phyloP scores from a whole-genome alignment of 2,329 filamentous ascomycete genomes.

The Aspergillus novofumigatus region DNA sequence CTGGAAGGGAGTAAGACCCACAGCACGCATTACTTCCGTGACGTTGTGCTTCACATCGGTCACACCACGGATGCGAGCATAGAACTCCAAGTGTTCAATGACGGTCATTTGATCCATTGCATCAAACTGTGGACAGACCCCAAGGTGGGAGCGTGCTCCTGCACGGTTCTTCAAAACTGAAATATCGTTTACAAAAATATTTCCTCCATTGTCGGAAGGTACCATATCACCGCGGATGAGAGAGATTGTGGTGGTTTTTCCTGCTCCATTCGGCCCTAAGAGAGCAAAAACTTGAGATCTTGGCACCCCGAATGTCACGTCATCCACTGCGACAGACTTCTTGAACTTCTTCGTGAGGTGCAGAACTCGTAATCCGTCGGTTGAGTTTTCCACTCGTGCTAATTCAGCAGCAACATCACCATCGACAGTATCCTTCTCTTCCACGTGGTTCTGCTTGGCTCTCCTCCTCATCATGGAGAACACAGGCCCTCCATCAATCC shows the following conservation, averaged over 20 bases:
- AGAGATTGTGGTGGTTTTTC: conserved; percentile 85
- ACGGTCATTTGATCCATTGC: conserved; percentile 91
- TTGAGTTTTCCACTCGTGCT: conserved; percentile 54
- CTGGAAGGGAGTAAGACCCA: conserved; percentile 68
- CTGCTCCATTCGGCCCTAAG: conserved; percentile 85
- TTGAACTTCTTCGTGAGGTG: conserved; percentile 78
- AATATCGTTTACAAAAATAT: conserved; percentile 73
- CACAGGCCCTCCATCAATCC: conserved; percentile 72
- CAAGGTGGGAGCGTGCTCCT: conserved; percentile 69
- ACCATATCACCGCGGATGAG: conserved; percentile 84
- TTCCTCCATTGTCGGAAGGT: conserved; percentile 66
- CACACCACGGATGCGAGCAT: conserved; percentile 78
- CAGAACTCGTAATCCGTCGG: conserved; percentile 71
- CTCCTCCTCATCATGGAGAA: conserved; percentile 50
- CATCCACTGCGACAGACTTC: conserved; percentile 74
- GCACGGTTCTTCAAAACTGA: conserved; percentile 71
- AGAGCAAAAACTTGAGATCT: conserved; percentile 82
- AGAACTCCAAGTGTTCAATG: conserved; percentile 79
- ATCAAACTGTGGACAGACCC: conserved; percentile 87
- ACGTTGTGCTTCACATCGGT: conserved; percentile 73
- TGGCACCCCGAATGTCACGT: conserved; percentile 77
- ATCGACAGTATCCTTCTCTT: conserved; percentile 40
- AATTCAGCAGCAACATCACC: conserved; percentile 64
- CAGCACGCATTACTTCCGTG: conserved; percentile 69
- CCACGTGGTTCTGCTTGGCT: conserved; percentile 41